Evolutionary conservation across 2,329 filamentous ascomycete species (phyloP).

Genomic region (Phyllosticta citrichinensis): DNA sequence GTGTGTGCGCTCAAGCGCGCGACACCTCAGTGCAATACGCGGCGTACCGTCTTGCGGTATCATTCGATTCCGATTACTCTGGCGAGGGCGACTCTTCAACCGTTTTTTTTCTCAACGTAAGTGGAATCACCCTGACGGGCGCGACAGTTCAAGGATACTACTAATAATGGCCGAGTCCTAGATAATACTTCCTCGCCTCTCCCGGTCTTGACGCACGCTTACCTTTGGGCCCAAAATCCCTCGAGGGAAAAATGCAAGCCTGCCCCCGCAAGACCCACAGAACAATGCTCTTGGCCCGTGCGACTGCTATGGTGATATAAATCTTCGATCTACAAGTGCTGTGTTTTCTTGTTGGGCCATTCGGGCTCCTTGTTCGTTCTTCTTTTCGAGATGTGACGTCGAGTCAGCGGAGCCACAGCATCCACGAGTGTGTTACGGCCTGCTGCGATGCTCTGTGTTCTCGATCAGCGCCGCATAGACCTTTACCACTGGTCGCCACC

Average conservation of each 20-base stretch:
- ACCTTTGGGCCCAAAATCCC: background rate
- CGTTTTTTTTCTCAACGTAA: conserved; percentile 40
- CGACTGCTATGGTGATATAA: too few relatives aligned
- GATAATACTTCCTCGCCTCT: background rate
- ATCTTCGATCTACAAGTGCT: too few relatives aligned
- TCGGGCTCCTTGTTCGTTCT: too few relatives aligned
- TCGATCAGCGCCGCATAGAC: background rate
- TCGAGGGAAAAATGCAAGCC: background rate
- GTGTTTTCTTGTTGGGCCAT: too few relatives aligned
- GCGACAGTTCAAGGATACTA: conserved; percentile 27
- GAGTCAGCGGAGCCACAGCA: too few relatives aligned
- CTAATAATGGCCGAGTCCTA: conserved; percentile 22
- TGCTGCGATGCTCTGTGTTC: background rate
- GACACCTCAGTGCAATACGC: conserved; percentile 96
- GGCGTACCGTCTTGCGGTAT: conserved; percentile 57
- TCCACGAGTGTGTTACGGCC: too few relatives aligned
- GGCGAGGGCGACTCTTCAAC: conserved; percentile 63
- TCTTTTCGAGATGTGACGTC: too few relatives aligned
- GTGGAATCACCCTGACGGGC: conserved; percentile 21
- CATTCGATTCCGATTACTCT: conserved; percentile 93
- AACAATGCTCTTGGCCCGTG: background rate
- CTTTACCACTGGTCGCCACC: background rate
- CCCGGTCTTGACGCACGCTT: background rate
- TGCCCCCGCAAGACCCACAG: background rate
- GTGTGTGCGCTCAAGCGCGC: conserved; percentile 44